Conservation (phyloP, 2,329 filamentous ascomycete species). For the Fusarium abutilonis region DNA sequence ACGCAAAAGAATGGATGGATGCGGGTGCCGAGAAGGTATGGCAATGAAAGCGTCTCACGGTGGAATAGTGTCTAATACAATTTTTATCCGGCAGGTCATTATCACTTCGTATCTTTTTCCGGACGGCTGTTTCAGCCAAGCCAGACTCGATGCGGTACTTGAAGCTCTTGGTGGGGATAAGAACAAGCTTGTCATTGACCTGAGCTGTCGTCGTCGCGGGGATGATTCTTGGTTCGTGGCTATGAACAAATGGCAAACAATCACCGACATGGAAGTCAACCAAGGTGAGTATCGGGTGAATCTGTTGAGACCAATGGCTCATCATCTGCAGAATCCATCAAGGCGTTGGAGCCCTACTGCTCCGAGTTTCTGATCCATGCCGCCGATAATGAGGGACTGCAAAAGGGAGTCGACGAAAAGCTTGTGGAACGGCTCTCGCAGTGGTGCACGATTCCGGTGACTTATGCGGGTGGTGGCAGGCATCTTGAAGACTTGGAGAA, state of each 20-base stretch:
- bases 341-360: conserved; percentile 86
- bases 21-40: conserved; percentile 87
- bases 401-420: conserved; percentile 87
- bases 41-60: not conserved
- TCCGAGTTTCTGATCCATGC: conserved; percentile 97
- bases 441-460: conserved; percentile 93
- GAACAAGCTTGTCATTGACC: conserved; percentile 88
- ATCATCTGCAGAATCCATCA: conserved; percentile 74
- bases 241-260: conserved; percentile 99
- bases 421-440: conserved; percentile 79
- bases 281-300: conserved; percentile 66
- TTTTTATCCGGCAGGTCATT: conserved; percentile 75
- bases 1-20: conserved; percentile 87
- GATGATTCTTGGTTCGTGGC: conserved; percentile 89
- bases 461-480: conserved; percentile 94
- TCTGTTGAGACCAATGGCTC: conserved; percentile 17
- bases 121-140: conserved; percentile 80
- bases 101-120: conserved; percentile 97
- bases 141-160: conserved; percentile 78
- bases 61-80: conserved; percentile 12
- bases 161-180: conserved; percentile 76
- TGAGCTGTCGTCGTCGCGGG: conserved; percentile 84
- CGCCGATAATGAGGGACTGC: conserved; percentile 94
- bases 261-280: conserved; percentile 95
- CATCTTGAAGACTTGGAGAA: conserved; percentile 82